Conservation (phyloP, 1,284 basidiomycete species). For the Ceratobasidium sp. region DNA sequence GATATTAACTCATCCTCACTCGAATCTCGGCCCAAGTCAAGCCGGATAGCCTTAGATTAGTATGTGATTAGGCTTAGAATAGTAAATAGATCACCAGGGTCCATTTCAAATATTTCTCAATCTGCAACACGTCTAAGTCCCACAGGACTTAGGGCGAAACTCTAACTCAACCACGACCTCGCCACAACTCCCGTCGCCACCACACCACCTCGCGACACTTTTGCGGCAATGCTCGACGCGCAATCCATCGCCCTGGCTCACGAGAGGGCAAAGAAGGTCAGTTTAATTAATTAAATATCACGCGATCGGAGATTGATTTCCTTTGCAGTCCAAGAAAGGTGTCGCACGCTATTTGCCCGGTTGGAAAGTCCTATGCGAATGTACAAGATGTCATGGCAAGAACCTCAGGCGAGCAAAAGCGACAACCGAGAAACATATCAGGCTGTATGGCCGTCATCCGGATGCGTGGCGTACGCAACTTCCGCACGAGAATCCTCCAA, state of each 20-base stretch:
- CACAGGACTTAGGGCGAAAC: too few relatives aligned
- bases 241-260: background rate
- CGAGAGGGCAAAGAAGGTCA: too few relatives aligned
- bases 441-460: background rate
- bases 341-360: background rate
- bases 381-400: background rate
- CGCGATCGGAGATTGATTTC: too few relatives aligned
- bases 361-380: background rate
- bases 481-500: too few relatives aligned
- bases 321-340: background rate
- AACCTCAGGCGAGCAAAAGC: background rate
- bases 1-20: background rate
- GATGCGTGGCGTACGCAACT: too few relatives aligned
- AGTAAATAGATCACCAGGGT: background rate
- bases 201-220: too few relatives aligned
- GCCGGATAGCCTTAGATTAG: background rate
- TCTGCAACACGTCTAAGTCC: background rate
- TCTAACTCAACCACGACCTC: background rate
- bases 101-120: background rate
- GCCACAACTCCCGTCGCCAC: background rate
- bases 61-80: background rate
- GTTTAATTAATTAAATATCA: too few relatives aligned
- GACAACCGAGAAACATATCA: background rate
- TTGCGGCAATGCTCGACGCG: background rate
- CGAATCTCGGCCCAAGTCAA: background rate